phyloP scores from a whole-genome alignment of 805 yeast species.

The Sugiyamaella valdiviana region DNA sequence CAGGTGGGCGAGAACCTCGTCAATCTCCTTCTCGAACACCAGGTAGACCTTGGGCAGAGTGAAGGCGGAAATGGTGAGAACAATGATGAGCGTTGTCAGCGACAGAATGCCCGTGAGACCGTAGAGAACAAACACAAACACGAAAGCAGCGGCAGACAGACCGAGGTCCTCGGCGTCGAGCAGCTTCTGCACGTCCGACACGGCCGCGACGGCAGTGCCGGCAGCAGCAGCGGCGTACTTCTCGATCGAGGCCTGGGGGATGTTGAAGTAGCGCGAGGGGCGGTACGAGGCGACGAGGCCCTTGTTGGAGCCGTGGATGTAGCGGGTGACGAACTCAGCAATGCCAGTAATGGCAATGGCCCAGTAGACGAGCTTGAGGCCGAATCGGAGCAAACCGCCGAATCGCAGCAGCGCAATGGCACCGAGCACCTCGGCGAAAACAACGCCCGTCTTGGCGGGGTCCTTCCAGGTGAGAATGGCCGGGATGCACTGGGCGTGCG shows the following conservation, averaged over 20 bases:
- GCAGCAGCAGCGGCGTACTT: constrained; percentile 37
- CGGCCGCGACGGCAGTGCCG: constrained; percentile 20
- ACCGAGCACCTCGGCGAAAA: constrained; percentile 46
- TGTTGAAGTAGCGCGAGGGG: constrained; percentile 48
- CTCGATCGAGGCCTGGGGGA: constrained; percentile 34
- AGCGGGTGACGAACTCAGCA: constrained; percentile 70
- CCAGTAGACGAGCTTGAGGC: constrained; percentile 42
- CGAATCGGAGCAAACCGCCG: constrained; percentile 27
- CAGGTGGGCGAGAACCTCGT: constrained; percentile 35
- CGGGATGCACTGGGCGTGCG: constrained; percentile 22
- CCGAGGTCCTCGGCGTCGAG: constrained; percentile 62
- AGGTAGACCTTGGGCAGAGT: constrained; percentile 69
- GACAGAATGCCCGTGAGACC: constrained; percentile 72
- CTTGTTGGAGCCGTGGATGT: constrained; percentile 54
- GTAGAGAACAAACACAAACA: constrained; percentile 56
- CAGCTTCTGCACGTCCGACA: constrained; percentile 30
- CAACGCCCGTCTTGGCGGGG: constrained; percentile 71
- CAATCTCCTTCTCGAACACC: constrained; percentile 71
- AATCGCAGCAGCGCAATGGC: constrained; percentile 40
- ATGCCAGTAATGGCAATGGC: constrained; percentile 59
- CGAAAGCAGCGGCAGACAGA: constrained; percentile 67
- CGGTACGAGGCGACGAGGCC: constrained; percentile 76
- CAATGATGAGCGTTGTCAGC: constrained; percentile 57
- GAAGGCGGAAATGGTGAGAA: constrained; percentile 57
- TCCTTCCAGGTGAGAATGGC: constrained; percentile 63